Conservation (phyloP, 306 rosid genomes). For the Boehmeria nivea region DNA sequence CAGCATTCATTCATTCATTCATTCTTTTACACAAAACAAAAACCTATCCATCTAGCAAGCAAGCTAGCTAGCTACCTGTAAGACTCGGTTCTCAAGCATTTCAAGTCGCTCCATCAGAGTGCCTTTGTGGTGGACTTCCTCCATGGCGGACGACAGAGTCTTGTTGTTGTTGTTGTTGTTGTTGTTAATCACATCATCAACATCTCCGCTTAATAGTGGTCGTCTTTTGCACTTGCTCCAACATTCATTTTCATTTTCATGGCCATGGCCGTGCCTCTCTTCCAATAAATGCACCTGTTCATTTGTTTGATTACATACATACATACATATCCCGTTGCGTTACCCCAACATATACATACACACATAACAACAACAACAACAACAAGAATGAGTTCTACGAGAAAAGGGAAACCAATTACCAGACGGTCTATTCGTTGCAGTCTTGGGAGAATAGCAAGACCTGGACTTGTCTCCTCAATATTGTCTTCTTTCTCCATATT, state of each 20-base stretch:
- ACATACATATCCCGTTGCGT: too few relatives aligned
- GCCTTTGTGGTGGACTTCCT: constrained; percentile 38
- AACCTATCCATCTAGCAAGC: too few relatives aligned
- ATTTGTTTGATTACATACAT: too few relatives aligned
- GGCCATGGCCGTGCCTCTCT: too few relatives aligned
- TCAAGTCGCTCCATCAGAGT: constrained; percentile 32
- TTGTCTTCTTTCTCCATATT: background rate
- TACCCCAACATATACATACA: too few relatives aligned
- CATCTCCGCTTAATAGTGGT: constrained; percentile 1
- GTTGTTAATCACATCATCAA: background rate
- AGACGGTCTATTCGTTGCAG: constrained; percentile 30
- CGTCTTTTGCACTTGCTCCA: background rate
- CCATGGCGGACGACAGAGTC: constrained; percentile 31
- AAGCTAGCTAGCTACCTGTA: too few relatives aligned
- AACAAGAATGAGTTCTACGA: too few relatives aligned
- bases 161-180: constrained; percentile 10
- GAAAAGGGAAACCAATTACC: constrained; percentile 18
- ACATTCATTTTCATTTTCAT: too few relatives aligned
- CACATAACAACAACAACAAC: too few relatives aligned
- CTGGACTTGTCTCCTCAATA: constrained; percentile 5
- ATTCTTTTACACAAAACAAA: too few relatives aligned
- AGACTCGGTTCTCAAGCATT: constrained; percentile 31
- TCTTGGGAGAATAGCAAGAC: constrained; percentile 35
- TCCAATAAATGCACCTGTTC: constrained; percentile 33
- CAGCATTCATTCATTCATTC: too few relatives aligned